These are phyloP conservation scores for Clitopilus passeckerianus DNA, from an alignment of 768 basidiomycete genomes.

Conservation along the genomic window DNA sequence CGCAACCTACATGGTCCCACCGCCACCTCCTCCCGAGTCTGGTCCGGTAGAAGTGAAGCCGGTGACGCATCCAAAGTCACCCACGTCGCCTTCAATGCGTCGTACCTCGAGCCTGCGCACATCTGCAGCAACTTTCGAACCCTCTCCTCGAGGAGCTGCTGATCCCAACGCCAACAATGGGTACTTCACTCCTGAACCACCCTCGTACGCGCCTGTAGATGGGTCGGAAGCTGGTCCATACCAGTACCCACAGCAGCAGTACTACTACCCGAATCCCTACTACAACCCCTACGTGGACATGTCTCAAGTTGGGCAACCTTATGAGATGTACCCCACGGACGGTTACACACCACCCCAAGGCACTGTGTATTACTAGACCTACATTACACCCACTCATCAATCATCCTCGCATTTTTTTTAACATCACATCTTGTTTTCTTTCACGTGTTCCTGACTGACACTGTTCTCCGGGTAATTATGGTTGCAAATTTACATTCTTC, in stretches of 20 bases:
- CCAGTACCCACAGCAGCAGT: conserved; percentile 51
- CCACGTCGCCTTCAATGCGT: conserved; percentile 24
- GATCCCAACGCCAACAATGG: conserved; percentile 16
- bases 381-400: conserved; percentile 8
- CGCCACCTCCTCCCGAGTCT: background rate
- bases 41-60: background rate
- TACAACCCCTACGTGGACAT: conserved; percentile 68
- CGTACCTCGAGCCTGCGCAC: conserved; percentile 40
- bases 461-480: conserved; percentile 5
- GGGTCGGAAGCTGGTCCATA: conserved; percentile 47
- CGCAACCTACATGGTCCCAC: conserved; percentile 14
- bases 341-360: conserved; percentile 36
- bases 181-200: conserved; percentile 18
- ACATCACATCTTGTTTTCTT: conserved; percentile 12
- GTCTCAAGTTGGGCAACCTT: conserved; percentile 58
- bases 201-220: conserved; percentile 21
- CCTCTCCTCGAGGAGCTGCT: conserved; percentile 22
- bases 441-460: background rate
- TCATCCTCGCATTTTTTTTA: conserved; percentile 15
- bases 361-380: conserved; percentile 56
- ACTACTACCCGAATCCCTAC: conserved; percentile 72
- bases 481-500: conserved; percentile 5
- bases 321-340: conserved; percentile 62
- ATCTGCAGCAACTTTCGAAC: conserved; percentile 46
- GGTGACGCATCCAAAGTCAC: conserved; percentile 12